A percentile compares a stretch with the other conserved stretches of the same genome.
These are phyloP conservation scores for Neonectria magnoliae DNA, from an alignment of 2,329 filamentous ascomycete genomes.

Conservation along the genomic window DNA sequence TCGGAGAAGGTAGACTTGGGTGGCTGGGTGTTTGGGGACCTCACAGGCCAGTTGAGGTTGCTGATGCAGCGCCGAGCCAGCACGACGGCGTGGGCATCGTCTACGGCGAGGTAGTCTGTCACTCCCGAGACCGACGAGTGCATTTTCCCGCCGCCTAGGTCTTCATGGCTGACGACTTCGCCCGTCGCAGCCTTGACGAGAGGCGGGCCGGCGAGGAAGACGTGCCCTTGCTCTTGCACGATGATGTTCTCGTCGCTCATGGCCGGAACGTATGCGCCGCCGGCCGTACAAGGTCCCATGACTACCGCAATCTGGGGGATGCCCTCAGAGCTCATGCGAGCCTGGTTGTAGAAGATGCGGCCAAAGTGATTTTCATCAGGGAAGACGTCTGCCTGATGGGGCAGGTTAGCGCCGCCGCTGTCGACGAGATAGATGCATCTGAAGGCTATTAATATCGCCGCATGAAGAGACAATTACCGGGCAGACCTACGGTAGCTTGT, in stretches of 20 bases:
- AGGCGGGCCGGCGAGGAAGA: constrained; percentile 94
- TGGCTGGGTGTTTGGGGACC: constrained; percentile 49
- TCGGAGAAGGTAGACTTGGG: constrained; percentile 68
- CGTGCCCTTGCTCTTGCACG: constrained; percentile 93
- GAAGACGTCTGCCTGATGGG: constrained; percentile 95
- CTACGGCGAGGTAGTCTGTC: constrained; percentile 92
- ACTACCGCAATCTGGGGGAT: constrained; percentile 96
- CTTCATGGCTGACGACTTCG: constrained; percentile 89
- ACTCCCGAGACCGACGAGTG: constrained; percentile 93
- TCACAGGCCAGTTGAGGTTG: constrained; percentile 88
- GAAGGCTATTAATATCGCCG: constrained; percentile 14
- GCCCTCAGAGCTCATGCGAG: constrained; percentile 86
- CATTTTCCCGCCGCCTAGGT: constrained; percentile 88
- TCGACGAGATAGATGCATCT: constrained; percentile 96
- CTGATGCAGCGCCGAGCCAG: constrained; percentile 84
- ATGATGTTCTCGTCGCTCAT: constrained; percentile 99
- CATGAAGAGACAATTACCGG: background rate
- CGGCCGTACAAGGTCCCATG: constrained; percentile 97
- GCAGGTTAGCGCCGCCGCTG: constrained; percentile 93
- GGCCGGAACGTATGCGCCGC: constrained; percentile 93
- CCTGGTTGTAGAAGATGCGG: constrained; percentile 98
- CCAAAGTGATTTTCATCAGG: constrained; percentile 95
- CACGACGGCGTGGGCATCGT: constrained; percentile 90
- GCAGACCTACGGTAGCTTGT: constrained; percentile 70
- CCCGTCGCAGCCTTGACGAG: constrained; percentile 96